phyloP scores from a whole-genome alignment of 768 basidiomycete species.

The Boletus vinaceobasis region DNA sequence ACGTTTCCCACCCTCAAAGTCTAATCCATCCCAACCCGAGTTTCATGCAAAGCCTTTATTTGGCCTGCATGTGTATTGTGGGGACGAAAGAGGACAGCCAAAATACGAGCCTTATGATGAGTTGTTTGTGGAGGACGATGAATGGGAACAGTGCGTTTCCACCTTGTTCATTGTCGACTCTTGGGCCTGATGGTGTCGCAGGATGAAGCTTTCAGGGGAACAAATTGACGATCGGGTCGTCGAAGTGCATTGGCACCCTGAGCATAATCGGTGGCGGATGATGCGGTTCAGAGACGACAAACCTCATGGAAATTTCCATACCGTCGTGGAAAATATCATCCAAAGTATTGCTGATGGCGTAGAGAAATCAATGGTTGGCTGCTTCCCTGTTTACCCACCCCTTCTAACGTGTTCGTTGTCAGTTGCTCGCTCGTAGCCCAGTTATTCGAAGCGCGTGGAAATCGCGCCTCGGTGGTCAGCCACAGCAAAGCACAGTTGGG shows the following conservation, averaged over 20 bases:
- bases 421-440: slow-evolving; percentile 68
- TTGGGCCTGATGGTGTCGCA: slow-evolving; percentile 30
- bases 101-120: slow-evolving; percentile 82
- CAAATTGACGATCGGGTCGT: slow-evolving; percentile 93
- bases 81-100: slow-evolving; percentile 52
- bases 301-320: slow-evolving; percentile 83
- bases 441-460: slow-evolving; percentile 76
- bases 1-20: slow-evolving; percentile 74
- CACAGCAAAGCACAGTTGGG: slow-evolving; percentile 24
- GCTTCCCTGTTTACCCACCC: not conserved
- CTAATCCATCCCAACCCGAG: slow-evolving; percentile 62
- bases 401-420: slow-evolving; percentile 18
- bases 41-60: slow-evolving; percentile 84
- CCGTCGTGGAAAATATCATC: slow-evolving; percentile 84
- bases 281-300: slow-evolving; percentile 96
- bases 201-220: slow-evolving; percentile 79
- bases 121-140: slow-evolving; percentile 80
- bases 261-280: slow-evolving; percentile 72
- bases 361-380: slow-evolving; percentile 76
- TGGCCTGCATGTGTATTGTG: slow-evolving; percentile 77
- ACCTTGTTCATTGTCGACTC: not conserved
- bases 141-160: slow-evolving; percentile 84
- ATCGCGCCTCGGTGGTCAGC: slow-evolving; percentile 46
- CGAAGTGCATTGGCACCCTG: slow-evolving; percentile 87
- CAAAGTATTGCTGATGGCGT: slow-evolving; percentile 92